phyloP scores from a whole-genome alignment of 441 rosid species.

The Theobroma grandiflorum region DNA sequence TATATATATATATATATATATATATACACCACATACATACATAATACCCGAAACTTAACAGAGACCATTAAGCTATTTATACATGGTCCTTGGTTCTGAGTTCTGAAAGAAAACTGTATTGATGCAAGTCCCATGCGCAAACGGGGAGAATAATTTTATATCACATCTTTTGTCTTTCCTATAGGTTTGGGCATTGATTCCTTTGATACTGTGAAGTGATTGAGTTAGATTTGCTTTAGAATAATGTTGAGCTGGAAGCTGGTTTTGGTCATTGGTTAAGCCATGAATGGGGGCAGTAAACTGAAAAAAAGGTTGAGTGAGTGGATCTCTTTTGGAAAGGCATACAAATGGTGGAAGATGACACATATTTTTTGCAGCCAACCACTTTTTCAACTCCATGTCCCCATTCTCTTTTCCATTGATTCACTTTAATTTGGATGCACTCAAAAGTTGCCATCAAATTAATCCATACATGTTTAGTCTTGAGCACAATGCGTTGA shows the following conservation, averaged over 20 bases:
- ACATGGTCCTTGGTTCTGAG: background rate
- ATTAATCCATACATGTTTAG: background rate
- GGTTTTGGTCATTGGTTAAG: background rate
- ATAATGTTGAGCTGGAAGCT: slow-evolving; percentile 10
- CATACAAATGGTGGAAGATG: slow-evolving; percentile 16
- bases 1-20: too few species aligned
- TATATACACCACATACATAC: too few species aligned
- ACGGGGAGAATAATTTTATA: slow-evolving; percentile 14
- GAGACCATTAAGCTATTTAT: too few species aligned
- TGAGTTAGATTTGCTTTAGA: slow-evolving; percentile 9
- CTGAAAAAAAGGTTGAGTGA: background rate
- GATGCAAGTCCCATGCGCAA: background rate
- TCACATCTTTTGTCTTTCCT: background rate
- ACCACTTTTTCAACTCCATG: background rate
- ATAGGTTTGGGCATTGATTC: slow-evolving; percentile 6
- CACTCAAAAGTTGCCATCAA: background rate
- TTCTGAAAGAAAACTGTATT: background rate
- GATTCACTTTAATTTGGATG: background rate
- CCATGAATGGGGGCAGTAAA: background rate
- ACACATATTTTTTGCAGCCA: slow-evolving; percentile 6
- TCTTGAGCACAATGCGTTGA: too few species aligned
- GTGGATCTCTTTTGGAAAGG: background rate
- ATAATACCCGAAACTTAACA: background rate
- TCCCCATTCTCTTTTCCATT: slow-evolving; percentile 8
- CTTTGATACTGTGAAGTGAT: slow-evolving; percentile 5